phyloP scores from a whole-genome alignment of 768 basidiomycete species.

The Naganishia vishniacii region DNA sequence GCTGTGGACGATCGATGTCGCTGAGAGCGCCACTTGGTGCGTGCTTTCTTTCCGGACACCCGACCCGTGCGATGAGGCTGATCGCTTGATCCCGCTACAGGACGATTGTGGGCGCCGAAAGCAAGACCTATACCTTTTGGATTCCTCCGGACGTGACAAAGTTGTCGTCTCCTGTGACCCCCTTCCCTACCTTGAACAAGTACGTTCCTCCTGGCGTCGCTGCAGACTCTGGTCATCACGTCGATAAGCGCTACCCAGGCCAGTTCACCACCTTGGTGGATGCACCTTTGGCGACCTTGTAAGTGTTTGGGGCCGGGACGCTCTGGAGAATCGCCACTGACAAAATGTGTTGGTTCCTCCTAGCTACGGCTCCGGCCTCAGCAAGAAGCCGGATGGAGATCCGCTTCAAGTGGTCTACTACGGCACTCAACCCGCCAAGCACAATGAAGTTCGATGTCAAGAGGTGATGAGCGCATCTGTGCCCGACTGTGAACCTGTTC shows the following conservation, averaged over 20 bases:
- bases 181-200: conserved; percentile 33
- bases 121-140: conserved; percentile 36
- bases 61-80: no score
- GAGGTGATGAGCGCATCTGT: conserved; percentile 32
- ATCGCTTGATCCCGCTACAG: conserved; percentile 18
- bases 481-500: not conserved
- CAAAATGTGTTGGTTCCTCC: no score
- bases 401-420: conserved; percentile 37
- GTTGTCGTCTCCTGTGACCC: conserved; percentile 34
- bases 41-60: not conserved
- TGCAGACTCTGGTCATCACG: conserved; percentile 20
- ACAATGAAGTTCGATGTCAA: conserved; percentile 38
- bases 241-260: conserved; percentile 22
- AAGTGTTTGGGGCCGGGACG: no score
- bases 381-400: conserved; percentile 24
- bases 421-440: conserved; percentile 33
- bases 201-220: conserved; percentile 31
- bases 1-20: conserved; percentile 20
- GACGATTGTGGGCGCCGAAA: conserved; percentile 45
- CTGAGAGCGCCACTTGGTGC: conserved; percentile 27
- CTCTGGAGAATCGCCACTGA: no score
- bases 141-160: conserved; percentile 33
- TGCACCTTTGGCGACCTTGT: conserved; percentile 39
- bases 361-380: conserved; percentile 40
- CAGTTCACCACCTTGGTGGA: conserved; percentile 33